Percentiles rank a stretch among this genome's conserved stretches.
Evolutionary conservation across 768 basidiomycete species (phyloP).

Genomic region (Amanita rubescens): DNA sequence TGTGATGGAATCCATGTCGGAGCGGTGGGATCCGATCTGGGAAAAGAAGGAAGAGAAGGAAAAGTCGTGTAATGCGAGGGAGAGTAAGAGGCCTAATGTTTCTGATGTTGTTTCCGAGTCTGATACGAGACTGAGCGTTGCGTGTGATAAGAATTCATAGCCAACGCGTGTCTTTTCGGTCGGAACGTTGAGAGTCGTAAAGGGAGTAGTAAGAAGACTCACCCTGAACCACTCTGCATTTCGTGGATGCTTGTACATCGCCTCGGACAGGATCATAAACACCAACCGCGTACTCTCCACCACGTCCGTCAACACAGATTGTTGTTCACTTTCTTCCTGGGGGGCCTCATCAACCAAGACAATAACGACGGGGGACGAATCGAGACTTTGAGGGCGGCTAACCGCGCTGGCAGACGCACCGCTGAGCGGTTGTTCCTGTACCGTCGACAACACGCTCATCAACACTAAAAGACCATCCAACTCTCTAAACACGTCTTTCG

Average conservation of each 20-base stretch:
- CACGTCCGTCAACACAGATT: slow-evolving; percentile 28
- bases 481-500: slow-evolving; percentile 74
- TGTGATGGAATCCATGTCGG: slow-evolving; percentile 29
- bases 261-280: slow-evolving; percentile 59
- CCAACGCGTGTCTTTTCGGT: slow-evolving; percentile 47
- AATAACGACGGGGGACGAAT: neutral
- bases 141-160: slow-evolving; percentile 54
- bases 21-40: slow-evolving; percentile 18
- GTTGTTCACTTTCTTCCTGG: slow-evolving; percentile 19
- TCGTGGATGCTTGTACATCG: slow-evolving; percentile 44
- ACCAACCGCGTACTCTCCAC: slow-evolving; percentile 52
- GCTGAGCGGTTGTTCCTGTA: slow-evolving; percentile 26
- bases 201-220: slow-evolving; percentile 15
- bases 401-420: slow-evolving; percentile 8
- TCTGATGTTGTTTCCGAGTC: slow-evolving; percentile 41
- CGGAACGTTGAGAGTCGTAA: neutral
- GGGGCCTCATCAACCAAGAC: slow-evolving; percentile 21
- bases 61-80: slow-evolving; percentile 62
- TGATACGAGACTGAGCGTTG: slow-evolving; percentile 45
- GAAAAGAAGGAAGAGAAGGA: slow-evolving; percentile 48
- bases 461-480: slow-evolving; percentile 75
- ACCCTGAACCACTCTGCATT: slow-evolving; percentile 68
- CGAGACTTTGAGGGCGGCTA: neutral
- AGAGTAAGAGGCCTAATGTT: slow-evolving; percentile 60
- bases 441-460: slow-evolving; percentile 62